Conservation (phyloP, 2,329 filamentous ascomycete species). For the Rhytidhysteron rufulum region DNA sequence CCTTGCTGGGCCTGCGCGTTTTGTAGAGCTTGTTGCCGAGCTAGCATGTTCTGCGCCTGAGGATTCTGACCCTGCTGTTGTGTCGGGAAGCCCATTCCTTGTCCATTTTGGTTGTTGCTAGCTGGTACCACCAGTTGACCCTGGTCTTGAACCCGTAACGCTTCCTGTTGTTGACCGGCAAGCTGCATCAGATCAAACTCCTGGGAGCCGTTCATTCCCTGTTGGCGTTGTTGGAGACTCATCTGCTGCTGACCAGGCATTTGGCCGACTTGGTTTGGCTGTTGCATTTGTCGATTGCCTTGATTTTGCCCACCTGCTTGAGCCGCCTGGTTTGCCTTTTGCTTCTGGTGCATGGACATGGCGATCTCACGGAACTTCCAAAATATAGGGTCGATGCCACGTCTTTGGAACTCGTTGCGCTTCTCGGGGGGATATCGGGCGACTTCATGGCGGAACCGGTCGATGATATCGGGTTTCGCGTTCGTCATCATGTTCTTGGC, state of each 20-base stretch:
- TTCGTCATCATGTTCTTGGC: slow-evolving; percentile 46
- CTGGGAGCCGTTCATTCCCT: slow-evolving; percentile 28
- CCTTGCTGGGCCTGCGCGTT: slow-evolving; percentile 31
- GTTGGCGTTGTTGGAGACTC: slow-evolving; percentile 32
- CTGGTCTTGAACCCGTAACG: slow-evolving; percentile 57
- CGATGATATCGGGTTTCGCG: slow-evolving; percentile 48
- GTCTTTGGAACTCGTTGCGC: slow-evolving; percentile 41
- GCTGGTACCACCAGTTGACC: slow-evolving; percentile 63
- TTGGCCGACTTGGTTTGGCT: slow-evolving; percentile 22
- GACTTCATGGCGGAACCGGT: slow-evolving; percentile 38
- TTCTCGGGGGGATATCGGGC: slow-evolving; percentile 45
- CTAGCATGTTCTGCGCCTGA: slow-evolving; percentile 25
- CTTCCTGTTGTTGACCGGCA: slow-evolving; percentile 58
- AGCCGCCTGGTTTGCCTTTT: slow-evolving; percentile 1
- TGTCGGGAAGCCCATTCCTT: slow-evolving; percentile 30
- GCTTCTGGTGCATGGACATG: slow-evolving; percentile 22
- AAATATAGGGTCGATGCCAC: slow-evolving; percentile 48
- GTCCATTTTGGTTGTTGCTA: slow-evolving; percentile 51
- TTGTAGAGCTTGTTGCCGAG: slow-evolving; percentile 39
- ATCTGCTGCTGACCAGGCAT: slow-evolving; percentile 36
- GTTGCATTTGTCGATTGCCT: slow-evolving; percentile 1
- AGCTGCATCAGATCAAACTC: slow-evolving; percentile 53
- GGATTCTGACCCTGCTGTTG: slow-evolving; percentile 16
- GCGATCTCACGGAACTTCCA: slow-evolving; percentile 51
- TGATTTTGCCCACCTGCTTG: slow-evolving; percentile 20